Conservation (phyloP, 352 stramenopile genomes). For the Globisporangium abappressorium region DNA sequence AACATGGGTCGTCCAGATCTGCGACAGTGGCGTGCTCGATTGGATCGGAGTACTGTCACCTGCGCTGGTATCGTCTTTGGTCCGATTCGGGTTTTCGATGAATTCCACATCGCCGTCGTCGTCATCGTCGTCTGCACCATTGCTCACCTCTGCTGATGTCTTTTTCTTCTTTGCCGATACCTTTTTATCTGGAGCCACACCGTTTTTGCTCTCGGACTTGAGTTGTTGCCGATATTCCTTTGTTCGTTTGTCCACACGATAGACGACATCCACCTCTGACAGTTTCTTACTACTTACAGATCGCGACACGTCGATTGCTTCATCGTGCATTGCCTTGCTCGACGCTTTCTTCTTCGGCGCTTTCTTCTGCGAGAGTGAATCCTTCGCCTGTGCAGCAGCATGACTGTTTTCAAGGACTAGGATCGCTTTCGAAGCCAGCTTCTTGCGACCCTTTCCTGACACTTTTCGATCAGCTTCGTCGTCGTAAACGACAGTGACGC, state of each 20-base stretch:
- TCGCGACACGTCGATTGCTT: neutral
- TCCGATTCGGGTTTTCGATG: slow-evolving; percentile 4
- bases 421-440: slow-evolving; percentile 13
- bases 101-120: slow-evolving; percentile 21
- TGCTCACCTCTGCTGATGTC: neutral
- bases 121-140: slow-evolving; percentile 14
- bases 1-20: slow-evolving; percentile 50
- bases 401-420: neutral
- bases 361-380: slow-evolving; percentile 13
- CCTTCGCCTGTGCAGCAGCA: neutral
- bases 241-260: slow-evolving; percentile 10
- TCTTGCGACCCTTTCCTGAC: slow-evolving; percentile 6
- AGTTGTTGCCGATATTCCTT: neutral
- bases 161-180: slow-evolving; percentile 13
- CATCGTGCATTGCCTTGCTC: neutral
- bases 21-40: slow-evolving; percentile 33
- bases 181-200: neutral
- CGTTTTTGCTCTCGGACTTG: neutral
- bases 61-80: neutral
- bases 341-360: slow-evolving; percentile 4
- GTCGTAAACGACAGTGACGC: neutral
- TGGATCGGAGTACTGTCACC: neutral
- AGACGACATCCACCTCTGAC: neutral
- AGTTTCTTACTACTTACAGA: neutral
- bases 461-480: slow-evolving; percentile 5